These are phyloP conservation scores for Erodium moschatum DNA, from an alignment of 441 rosid genomes.

Conservation along the genomic window DNA sequence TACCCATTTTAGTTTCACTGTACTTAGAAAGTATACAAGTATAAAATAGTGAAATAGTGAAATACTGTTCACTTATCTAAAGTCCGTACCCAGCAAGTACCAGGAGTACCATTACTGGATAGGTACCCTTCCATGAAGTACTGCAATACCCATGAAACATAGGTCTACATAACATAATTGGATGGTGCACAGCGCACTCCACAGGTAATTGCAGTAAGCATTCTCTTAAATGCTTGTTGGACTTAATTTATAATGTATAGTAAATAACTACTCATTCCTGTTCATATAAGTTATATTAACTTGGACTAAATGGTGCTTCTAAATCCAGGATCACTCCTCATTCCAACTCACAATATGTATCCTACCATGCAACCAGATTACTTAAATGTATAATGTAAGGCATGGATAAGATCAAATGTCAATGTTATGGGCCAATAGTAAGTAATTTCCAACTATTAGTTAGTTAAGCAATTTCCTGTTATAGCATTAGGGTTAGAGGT, in stretches of 20 bases:
- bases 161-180: background rate
- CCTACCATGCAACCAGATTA: background rate
- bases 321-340: background rate
- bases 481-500: too few species aligned
- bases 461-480: too few species aligned
- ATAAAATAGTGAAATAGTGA: too few species aligned
- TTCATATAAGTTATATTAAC: background rate
- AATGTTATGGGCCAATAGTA: too few species aligned
- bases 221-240: background rate
- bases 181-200: background rate
- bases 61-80: background rate
- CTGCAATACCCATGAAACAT: background rate
- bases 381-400: background rate
- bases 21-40: background rate
- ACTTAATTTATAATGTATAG: background rate
- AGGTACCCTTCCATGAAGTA: background rate
- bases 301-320: background rate
- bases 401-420: too few species aligned
- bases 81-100: background rate
- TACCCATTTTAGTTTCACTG: background rate
- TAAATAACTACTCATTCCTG: background rate
- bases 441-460: too few species aligned
- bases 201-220: background rate
- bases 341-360: background rate
- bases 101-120: background rate